A percentile compares a stretch with the other conserved stretches of the same genome.
Evolutionary conservation across 306 rosid genomes (phyloP).

Genomic region (Quercus alba): DNA sequence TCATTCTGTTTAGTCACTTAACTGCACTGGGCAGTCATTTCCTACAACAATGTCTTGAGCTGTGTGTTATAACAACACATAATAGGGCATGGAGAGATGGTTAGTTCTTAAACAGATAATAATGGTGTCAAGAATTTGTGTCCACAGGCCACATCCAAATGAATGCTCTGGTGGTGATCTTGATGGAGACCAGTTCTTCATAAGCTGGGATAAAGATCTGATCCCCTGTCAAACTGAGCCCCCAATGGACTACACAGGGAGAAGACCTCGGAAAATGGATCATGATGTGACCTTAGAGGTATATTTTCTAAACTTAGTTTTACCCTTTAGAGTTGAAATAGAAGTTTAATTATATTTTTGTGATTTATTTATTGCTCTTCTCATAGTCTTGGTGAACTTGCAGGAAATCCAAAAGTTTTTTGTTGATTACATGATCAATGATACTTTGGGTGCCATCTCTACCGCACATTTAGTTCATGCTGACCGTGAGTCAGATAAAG

Average conservation of each 20-base stretch:
- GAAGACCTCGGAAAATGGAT: conserved; percentile 85
- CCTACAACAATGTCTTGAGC: not conserved
- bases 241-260: conserved; percentile 83
- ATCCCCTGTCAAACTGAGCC: conserved; percentile 56
- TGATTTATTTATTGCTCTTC: conserved; percentile 14
- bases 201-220: conserved; percentile 78
- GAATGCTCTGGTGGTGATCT: conserved; percentile 99
- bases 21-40: not conserved
- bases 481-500: conserved; percentile 73
- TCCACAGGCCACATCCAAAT: conserved; percentile 91
- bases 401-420: conserved; percentile 92
- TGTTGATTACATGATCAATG: conserved; percentile 91
- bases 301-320: conserved; percentile 7
- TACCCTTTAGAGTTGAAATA: not conserved
- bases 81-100: not conserved
- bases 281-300: conserved; percentile 86
- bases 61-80: not conserved
- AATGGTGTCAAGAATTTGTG: conserved; percentile 14
- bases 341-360: not conserved
- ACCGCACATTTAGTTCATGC: conserved; percentile 91
- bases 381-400: conserved; percentile 2
- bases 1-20: not conserved
- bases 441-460: conserved; percentile 89
- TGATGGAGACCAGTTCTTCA: conserved; percentile 87
- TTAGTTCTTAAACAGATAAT: conserved; percentile 3